These are phyloP conservation scores for Saxispiralis lemnorum DNA, from an alignment of 495 filamentous ascomycete species.

Conservation along the genomic window DNA sequence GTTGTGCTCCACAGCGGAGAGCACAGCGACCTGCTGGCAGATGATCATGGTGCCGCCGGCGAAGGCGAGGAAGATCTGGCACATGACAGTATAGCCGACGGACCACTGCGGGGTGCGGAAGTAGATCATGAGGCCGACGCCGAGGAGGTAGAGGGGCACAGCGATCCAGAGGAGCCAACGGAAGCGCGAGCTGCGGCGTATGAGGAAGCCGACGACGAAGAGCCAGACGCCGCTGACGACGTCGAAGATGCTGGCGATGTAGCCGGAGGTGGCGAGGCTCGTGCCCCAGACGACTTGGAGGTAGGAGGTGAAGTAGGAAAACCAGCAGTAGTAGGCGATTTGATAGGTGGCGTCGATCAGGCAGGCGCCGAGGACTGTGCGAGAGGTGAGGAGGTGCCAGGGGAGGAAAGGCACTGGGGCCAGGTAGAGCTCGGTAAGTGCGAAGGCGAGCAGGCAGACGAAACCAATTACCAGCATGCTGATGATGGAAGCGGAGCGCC, in stretches of 20 bases:
- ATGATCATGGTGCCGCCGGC: conserved; percentile 46
- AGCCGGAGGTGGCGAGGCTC: conserved; percentile 13
- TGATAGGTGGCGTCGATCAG: conserved; percentile 2
- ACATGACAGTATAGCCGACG: conserved; percentile 52
- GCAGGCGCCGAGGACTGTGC: conserved; percentile 12
- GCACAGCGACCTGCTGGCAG: conserved; percentile 45
- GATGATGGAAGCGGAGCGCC: conserved; percentile 8
- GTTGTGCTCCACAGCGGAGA: conserved; percentile 45
- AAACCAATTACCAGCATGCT: conserved; percentile 13
- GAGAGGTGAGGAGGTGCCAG: conserved; percentile 8
- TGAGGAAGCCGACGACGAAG: conserved; percentile 35
- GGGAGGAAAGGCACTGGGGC: conserved; percentile 6
- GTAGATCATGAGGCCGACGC: conserved; percentile 43
- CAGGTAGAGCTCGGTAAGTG: conserved; percentile 2
- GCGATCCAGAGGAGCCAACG: conserved; percentile 34
- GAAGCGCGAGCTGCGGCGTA: conserved; percentile 25
- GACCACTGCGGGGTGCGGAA: conserved; percentile 37
- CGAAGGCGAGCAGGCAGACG: conserved; percentile 7
- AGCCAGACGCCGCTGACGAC: conserved; percentile 35
- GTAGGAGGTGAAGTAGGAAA: conserved; percentile 13
- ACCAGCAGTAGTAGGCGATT: conserved; percentile 12
- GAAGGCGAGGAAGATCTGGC: conserved; percentile 57
- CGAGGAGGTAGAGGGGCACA: conserved; percentile 40
- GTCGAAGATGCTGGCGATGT: conserved; percentile 35
- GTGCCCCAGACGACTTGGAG: conserved; percentile 10